Base-by-base conservation (phyloP, 352 stramenopile species). In the Phytophthora litchii region DNA sequence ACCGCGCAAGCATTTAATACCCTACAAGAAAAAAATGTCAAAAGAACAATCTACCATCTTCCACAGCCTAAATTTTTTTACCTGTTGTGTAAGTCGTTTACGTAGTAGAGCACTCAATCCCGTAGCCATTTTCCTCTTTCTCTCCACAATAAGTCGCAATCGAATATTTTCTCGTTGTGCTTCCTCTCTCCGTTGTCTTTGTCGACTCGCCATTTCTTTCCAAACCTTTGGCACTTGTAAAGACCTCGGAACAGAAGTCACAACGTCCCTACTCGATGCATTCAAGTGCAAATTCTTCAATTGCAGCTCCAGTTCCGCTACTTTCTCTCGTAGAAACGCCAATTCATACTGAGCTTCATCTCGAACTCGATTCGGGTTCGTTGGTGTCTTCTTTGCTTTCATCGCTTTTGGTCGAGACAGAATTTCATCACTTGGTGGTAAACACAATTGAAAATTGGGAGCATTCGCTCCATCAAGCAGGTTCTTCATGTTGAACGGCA, bases 281-380 rank as follows among this genome's bases (percentile, higher is more conserved):
- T 46, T 48, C 1, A 67, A 25, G 25, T 67, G 54, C 23, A 88
- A 42, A 13, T 59, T 74, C 3, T 57, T 65, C 38, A 90, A 52
- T 63, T 90, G 83, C 12, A 62, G 57, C 38, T 86, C 69, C 45
- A 90, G 45, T 17, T 63, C 63, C 1, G 80, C 72, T 14, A 80
- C 76, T 53, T 90, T 88, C 36, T 86, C 64, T 32, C 84, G 84
- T 14, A 92, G 47, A 55, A 90, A 92, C 7, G 56, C 60, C 17
- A 83, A 64, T 17, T 92, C 83, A 36, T 90, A 83, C 49, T 89
- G 88, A 14, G 49, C 59, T 21, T 73, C 64, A 36, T 73, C 55
- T 16, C 64, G 64, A 50, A 63, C 59, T 23, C 60, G 64, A 34
- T 73, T 73, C 31, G 64, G 60, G 34, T 73, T 70, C 14, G 25